These are phyloP conservation scores for Candida sonorensis DNA, from an alignment of 805 yeast species.

Conservation along the genomic window DNA sequence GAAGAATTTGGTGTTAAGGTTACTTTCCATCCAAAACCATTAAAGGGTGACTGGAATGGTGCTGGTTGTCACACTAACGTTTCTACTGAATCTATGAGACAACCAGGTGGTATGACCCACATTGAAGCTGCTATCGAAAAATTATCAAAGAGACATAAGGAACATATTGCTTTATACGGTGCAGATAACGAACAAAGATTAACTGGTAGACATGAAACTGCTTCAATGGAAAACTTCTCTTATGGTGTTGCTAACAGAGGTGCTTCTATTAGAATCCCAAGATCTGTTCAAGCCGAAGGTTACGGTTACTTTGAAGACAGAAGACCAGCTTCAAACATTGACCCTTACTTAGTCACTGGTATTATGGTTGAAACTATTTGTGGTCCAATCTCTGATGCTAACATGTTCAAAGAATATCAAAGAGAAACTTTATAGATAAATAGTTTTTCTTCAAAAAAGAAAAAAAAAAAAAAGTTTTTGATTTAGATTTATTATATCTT, in stretches of 20 bases:
- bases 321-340: slow-evolving; percentile 99
- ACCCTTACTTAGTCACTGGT: slow-evolving; percentile 98
- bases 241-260: slow-evolving; percentile 99
- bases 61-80: slow-evolving; percentile 99
- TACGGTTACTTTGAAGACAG: slow-evolving; percentile 99
- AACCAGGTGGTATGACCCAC: slow-evolving; percentile 90
- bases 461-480: no score
- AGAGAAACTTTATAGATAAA: slow-evolving; percentile 46
- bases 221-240: slow-evolving; percentile 83
- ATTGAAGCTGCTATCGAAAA: slow-evolving; percentile 91
- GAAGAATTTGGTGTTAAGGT: slow-evolving; percentile 99
- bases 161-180: slow-evolving; percentile 94
- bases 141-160: slow-evolving; percentile 92
- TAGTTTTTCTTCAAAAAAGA: no score
- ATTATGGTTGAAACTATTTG: slow-evolving; percentile 95
- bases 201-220: slow-evolving; percentile 98
- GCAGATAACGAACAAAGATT: slow-evolving; percentile 91
- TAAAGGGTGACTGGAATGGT: slow-evolving; percentile 99
- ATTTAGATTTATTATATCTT: no score
- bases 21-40: slow-evolving; percentile 98
- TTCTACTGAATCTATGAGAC: slow-evolving; percentile 87
- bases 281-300: slow-evolving; percentile 97
- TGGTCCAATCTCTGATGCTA: slow-evolving; percentile 92
- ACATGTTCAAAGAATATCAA: slow-evolving; percentile 84
- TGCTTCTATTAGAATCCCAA: slow-evolving; percentile 97